Evolutionary conservation across 1,139 yeast species (phyloP).

Genomic region (Candida dubliniensis): DNA sequence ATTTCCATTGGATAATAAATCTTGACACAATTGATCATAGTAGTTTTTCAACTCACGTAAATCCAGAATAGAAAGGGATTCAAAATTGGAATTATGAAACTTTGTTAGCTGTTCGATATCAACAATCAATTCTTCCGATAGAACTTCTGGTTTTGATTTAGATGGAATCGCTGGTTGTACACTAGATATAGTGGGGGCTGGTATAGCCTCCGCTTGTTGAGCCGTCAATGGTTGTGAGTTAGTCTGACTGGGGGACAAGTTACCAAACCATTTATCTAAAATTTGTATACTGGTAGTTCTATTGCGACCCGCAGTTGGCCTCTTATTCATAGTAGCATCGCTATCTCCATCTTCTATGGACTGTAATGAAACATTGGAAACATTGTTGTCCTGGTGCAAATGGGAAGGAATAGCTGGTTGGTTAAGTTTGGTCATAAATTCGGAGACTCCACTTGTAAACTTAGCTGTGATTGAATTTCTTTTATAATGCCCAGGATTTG

Average conservation of each 20-base stretch:
- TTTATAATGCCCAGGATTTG: slow-evolving; percentile 17
- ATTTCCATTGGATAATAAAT: slow-evolving; percentile 8
- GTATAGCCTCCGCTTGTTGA: slow-evolving; percentile 1
- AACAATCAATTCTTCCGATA: slow-evolving; percentile 15
- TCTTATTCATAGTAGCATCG: slow-evolving; percentile 9
- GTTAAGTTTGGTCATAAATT: slow-evolving; percentile 45
- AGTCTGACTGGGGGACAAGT: slow-evolving; percentile 19
- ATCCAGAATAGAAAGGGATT: slow-evolving; percentile 37
- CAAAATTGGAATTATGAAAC: slow-evolving; percentile 37
- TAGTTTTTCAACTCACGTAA: slow-evolving; percentile 32
- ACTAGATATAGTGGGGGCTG: neutral
- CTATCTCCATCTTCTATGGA: slow-evolving; percentile 30
- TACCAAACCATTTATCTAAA: slow-evolving; percentile 48
- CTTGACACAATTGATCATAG: slow-evolving; percentile 40
- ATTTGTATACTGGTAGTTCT: slow-evolving; percentile 44
- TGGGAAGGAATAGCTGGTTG: slow-evolving; percentile 8
- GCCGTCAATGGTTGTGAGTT: slow-evolving; percentile 1
- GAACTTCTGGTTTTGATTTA: slow-evolving; percentile 9
- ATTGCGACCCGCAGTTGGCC: slow-evolving; percentile 30
- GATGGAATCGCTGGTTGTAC: slow-evolving; percentile 3
- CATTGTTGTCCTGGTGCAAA: slow-evolving; percentile 18
- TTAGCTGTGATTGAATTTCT: slow-evolving; percentile 42
- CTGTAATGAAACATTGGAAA: slow-evolving; percentile 32
- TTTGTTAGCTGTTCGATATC: slow-evolving; percentile 28
- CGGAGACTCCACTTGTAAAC: slow-evolving; percentile 40